Evolutionary conservation across 805 yeast species (phyloP), one percentile per base, ranked within the genome.

Genomic region (Kazachstania africana): DNA sequence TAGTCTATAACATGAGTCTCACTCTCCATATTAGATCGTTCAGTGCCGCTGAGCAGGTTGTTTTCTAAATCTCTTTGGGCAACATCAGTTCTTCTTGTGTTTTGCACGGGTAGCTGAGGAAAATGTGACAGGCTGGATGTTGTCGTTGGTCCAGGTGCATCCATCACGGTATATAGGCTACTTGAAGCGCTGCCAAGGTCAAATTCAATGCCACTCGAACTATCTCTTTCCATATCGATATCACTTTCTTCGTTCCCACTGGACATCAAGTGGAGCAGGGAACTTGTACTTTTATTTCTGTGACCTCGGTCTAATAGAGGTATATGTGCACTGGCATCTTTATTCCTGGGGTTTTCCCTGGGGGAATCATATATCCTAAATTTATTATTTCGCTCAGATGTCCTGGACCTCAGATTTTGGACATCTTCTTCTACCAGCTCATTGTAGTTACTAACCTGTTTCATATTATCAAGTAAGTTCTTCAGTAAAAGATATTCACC

Each of bases 141-240:
- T n/a, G n/a, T n/a, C n/a, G n/a, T n/a, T n/a, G n/a, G n/a, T n/a
- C n/a, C n/a, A n/a, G n/a, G n/a, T n/a, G n/a, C 32, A n/a, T 41
- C 50, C 10, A 34, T 28, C 19, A 36, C 36, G 1, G 43, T 39
- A 23, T 39, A 38, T 4, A 50, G 31, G 32, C 57, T 53, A 23
- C 57, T 53, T n/a, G 38, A 37, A 2, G 41, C 34, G 29, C 57
- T 52, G n/a, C 39, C 52, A n/a, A 34, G 25, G 12, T 47, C 53
- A 16, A 26, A 16, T 15, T 32, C 46, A 10, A 31, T 26, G 5
- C 39, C 41, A 25, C 36, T 34, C 16, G 32, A 35, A 14, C 31
- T 40, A 48, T 36, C 31, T 23, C 35, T 37, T 16, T 35, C 44
- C 53, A 49, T 50, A 28, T 53, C 57, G 24, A 51, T 44, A 15